Conservation (phyloP, 495 filamentous ascomycete genomes). For the Hypoxylon perforatum region DNA sequence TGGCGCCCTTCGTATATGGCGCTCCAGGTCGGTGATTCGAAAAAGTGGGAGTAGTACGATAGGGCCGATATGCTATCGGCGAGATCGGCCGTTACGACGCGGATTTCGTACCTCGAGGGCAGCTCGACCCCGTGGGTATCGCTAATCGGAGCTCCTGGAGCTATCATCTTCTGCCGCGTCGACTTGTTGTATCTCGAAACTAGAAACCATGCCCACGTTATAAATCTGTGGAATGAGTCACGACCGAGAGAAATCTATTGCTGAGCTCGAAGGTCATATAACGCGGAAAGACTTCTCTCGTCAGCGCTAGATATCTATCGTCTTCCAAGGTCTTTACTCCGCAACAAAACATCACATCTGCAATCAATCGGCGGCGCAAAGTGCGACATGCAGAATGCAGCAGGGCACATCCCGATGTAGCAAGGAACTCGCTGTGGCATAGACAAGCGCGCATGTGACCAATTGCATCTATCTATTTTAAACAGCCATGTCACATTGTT, state of each 20-base stretch:
- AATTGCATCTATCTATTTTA: conserved; percentile 23
- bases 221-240: neutral
- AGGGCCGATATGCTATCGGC: conserved; percentile 27
- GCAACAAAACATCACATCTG: conserved; percentile 9
- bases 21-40: conserved; percentile 31
- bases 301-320: conserved; percentile 11
- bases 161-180: conserved; percentile 18
- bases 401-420: conserved; percentile 27
- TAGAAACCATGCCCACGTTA: conserved; percentile 1
- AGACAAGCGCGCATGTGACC: conserved; percentile 16
- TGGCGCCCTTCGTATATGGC: conserved; percentile 32
- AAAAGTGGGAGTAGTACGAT: conserved; percentile 29
- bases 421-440: conserved; percentile 29
- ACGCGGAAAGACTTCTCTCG: neutral
- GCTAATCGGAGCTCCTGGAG: conserved; percentile 24
- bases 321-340: neutral
- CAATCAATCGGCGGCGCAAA: conserved; percentile 15
- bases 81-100: conserved; percentile 22
- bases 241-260: neutral
- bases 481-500: conserved; percentile 27
- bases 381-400: conserved; percentile 20
- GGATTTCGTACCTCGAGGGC: conserved; percentile 37
- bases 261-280: conserved; percentile 1
- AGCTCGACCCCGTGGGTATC: conserved; percentile 35
- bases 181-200: neutral